Conservation (phyloP, 371 early-diverging fungal genomes). For the Lichtheimia hyalospora region DNA sequence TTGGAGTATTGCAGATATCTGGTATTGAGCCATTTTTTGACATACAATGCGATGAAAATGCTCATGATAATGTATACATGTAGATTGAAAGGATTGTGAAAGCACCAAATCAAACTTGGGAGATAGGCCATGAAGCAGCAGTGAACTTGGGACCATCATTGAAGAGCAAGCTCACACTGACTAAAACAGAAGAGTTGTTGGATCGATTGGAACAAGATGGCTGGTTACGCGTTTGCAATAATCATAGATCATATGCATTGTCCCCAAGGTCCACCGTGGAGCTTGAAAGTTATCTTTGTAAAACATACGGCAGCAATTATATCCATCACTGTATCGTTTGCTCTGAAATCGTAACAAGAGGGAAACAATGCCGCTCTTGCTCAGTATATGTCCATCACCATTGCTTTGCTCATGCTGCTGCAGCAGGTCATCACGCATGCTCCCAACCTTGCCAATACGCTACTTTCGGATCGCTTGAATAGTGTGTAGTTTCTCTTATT, state of each 20-base stretch:
- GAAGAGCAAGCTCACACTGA: not conserved
- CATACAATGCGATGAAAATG: not conserved
- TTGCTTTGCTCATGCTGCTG: not conserved
- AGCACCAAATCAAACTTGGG: not conserved
- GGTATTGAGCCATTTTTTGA: not conserved
- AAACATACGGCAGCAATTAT: not conserved
- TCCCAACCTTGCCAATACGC: not conserved
- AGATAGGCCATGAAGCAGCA: not conserved
- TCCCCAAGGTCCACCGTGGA: not conserved
- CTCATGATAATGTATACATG: not conserved
- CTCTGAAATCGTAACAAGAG: conserved; percentile 4
- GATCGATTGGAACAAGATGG: conserved; percentile 1
- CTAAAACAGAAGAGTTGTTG: not conserved
- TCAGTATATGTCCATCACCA: not conserved
- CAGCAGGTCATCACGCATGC: not conserved
- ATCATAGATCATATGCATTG: not conserved
- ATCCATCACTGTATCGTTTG: not conserved
- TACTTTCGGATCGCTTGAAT: too few relatives aligned
- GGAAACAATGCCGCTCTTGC: conserved; percentile 3
- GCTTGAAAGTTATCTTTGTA: not conserved
- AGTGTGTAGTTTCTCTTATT: too few relatives aligned
- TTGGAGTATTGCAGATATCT: not conserved
- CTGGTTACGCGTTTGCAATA: conserved; percentile 4
- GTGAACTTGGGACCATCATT: not conserved
- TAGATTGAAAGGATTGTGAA: not conserved